These are phyloP conservation scores for Teratosphaeriaceae sp. DNA, from an alignment of 2,329 filamentous ascomycete genomes.

Conservation along the genomic window DNA sequence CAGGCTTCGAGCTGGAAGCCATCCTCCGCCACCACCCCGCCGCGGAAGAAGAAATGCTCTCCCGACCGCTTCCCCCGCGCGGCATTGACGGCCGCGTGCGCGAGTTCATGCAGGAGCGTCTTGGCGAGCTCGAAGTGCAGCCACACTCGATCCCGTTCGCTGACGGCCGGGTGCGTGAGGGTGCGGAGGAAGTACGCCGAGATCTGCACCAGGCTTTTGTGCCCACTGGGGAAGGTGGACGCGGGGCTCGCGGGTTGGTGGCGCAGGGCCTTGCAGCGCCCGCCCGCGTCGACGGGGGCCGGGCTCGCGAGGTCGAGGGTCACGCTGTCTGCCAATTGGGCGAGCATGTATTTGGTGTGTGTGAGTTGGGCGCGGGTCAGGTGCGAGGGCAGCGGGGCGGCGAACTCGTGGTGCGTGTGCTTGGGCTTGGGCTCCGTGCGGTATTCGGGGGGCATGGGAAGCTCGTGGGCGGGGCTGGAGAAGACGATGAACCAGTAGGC, in stretches of 20 bases:
- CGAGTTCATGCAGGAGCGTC: constrained; percentile 3
- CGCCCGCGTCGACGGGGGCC: background rate
- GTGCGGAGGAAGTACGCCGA: constrained; percentile 4
- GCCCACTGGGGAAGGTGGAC: background rate
- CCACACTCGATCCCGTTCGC: background rate
- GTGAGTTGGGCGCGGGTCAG: background rate
- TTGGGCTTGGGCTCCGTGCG: background rate
- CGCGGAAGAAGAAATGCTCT: constrained; percentile 3
- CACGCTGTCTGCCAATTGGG: background rate
- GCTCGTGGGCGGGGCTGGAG: background rate
- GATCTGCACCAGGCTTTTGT: background rate
- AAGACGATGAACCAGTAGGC: constrained; percentile 5
- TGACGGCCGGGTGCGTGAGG: background rate
- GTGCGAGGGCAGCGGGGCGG: background rate
- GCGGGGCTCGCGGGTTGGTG: background rate
- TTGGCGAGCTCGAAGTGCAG: constrained; percentile 4
- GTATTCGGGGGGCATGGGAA: background rate
- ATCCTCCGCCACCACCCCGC: constrained; percentile 3
- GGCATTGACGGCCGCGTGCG: constrained; percentile 5
- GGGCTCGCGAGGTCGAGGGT: background rate
- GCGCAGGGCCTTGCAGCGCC: background rate
- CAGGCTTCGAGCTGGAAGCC: constrained; percentile 5
- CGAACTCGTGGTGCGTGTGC: background rate
- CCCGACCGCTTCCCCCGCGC: background rate
- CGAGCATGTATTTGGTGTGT: background rate